Conservation (phyloP, 1,284 basidiomycete species). For the Coriolopsis trogii region DNA sequence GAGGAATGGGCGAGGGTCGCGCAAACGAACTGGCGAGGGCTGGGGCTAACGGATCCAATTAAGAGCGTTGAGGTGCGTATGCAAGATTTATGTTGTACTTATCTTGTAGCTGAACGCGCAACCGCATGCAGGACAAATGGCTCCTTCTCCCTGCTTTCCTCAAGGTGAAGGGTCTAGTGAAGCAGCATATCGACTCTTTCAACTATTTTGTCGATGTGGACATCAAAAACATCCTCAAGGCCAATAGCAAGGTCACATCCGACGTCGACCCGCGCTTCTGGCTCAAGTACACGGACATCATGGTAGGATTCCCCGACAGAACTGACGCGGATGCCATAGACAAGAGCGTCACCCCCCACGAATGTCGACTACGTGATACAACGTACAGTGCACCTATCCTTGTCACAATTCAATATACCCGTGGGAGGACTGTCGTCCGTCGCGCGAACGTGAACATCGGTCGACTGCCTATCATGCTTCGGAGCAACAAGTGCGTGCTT, state of each 20-base stretch:
- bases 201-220: slow-evolving; percentile 99
- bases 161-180: slow-evolving; percentile 97
- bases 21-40: slow-evolving; percentile 65
- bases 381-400: slow-evolving; percentile 95
- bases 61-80: slow-evolving; percentile 73
- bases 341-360: slow-evolving; percentile 92
- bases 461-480: slow-evolving; percentile 94
- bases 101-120: background rate
- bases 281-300: slow-evolving; percentile 96
- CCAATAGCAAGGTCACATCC: slow-evolving; percentile 92
- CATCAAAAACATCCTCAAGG: slow-evolving; percentile 95
- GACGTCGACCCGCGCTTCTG: slow-evolving; percentile 98
- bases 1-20: slow-evolving; percentile 65
- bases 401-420: slow-evolving; percentile 95
- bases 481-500: slow-evolving; percentile 93
- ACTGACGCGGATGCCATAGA: slow-evolving; percentile 84
- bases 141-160: slow-evolving; percentile 92
- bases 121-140: slow-evolving; percentile 89
- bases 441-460: slow-evolving; percentile 89
- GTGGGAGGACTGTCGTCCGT: slow-evolving; percentile 89
- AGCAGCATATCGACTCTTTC: slow-evolving; percentile 99
- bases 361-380: slow-evolving; percentile 95
- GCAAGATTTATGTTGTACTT: background rate
- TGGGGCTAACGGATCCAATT: slow-evolving; percentile 77
- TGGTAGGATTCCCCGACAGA: slow-evolving; percentile 89